A percentile compares a stretch with the other conserved stretches of the same genome.
Conservation (phyloP, 768 basidiomycete species). For the Pisolithus sp. region DNA sequence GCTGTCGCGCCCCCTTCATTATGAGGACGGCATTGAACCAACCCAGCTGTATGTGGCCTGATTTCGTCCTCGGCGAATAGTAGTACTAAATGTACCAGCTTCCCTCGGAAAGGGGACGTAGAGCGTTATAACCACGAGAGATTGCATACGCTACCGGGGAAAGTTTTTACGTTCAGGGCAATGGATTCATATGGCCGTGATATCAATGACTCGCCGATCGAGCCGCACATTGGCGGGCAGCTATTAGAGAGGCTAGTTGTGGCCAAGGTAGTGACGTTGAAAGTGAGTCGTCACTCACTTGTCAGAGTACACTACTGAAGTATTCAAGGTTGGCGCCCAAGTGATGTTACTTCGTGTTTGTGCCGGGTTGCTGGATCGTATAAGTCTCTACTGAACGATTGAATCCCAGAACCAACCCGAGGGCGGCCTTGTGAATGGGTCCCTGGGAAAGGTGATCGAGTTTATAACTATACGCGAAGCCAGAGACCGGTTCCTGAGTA, state of each 20-base stretch:
- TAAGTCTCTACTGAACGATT: neutral
- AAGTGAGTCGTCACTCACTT: conserved; percentile 25
- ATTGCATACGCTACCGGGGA: conserved; percentile 20
- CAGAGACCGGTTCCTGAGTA: conserved; percentile 14
- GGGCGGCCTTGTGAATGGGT: conserved; percentile 70
- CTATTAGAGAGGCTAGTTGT: conserved; percentile 47
- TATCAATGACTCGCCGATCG: conserved; percentile 29
- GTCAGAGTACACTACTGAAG: neutral
- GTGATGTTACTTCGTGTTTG: conserved; percentile 57
- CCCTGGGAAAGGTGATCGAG: conserved; percentile 66
- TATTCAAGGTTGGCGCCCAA: conserved; percentile 54
- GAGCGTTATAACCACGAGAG: conserved; percentile 18
- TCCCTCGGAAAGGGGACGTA: conserved; percentile 22
- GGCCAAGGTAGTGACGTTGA: conserved; percentile 41
- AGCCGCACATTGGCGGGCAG: conserved; percentile 18
- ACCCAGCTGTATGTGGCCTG: conserved; percentile 70
- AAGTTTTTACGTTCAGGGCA: conserved; percentile 29
- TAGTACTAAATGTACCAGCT: conserved; percentile 9
- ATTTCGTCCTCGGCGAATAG: neutral
- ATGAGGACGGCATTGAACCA: conserved; percentile 76
- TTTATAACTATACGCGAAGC: conserved; percentile 29
- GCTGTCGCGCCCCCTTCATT: conserved; percentile 57
- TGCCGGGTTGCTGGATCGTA: neutral
- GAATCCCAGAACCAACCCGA: conserved; percentile 25
- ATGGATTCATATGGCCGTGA: conserved; percentile 44